These are phyloP conservation scores for Cystobasidium pallidum DNA, from an alignment of 1,284 basidiomycete genomes.

Conservation along the genomic window DNA sequence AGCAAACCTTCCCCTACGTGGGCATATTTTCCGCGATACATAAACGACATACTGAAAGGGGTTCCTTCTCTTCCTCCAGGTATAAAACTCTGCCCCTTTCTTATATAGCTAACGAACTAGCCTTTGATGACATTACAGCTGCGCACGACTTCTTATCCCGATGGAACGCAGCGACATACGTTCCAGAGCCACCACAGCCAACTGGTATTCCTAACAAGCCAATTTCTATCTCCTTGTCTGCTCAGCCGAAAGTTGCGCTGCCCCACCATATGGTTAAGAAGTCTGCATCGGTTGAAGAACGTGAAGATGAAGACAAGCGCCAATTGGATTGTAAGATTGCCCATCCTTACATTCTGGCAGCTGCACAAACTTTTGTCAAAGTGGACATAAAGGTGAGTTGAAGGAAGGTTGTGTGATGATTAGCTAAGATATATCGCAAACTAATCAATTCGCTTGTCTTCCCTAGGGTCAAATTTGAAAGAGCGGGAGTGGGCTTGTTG, in stretches of 20 bases:
- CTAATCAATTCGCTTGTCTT: too few relatives aligned
- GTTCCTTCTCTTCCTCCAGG: too few relatives aligned
- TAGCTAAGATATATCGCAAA: too few relatives aligned
- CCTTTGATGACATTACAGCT: conserved; percentile 71
- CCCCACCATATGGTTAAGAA: conserved; percentile 22
- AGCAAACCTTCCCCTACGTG: conserved; percentile 58
- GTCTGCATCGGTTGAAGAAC: conserved; percentile 6
- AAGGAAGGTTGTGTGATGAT: too few relatives aligned
- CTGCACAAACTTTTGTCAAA: conserved; percentile 59
- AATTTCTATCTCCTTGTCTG: conserved; percentile 40
- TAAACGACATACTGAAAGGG: too few relatives aligned
- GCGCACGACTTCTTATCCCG: conserved; percentile 71
- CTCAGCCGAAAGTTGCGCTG: conserved; percentile 20
- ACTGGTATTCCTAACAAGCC: conserved; percentile 29
- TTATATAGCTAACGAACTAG: conserved; percentile 79
- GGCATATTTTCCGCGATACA: too few relatives aligned
- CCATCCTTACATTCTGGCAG: conserved; percentile 57
- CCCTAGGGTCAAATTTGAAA: conserved; percentile 37
- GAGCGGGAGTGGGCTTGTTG: too few relatives aligned
- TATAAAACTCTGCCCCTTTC: conserved; percentile 76
- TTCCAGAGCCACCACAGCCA: conserved; percentile 53
- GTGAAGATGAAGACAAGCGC: conserved; percentile 49
- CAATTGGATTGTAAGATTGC: conserved; percentile 61
- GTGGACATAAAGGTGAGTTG: conserved; percentile 60
- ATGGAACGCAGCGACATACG: conserved; percentile 72